Conservation (phyloP, 345 rosid genomes). For the Gynandropsis gynandra region DNA sequence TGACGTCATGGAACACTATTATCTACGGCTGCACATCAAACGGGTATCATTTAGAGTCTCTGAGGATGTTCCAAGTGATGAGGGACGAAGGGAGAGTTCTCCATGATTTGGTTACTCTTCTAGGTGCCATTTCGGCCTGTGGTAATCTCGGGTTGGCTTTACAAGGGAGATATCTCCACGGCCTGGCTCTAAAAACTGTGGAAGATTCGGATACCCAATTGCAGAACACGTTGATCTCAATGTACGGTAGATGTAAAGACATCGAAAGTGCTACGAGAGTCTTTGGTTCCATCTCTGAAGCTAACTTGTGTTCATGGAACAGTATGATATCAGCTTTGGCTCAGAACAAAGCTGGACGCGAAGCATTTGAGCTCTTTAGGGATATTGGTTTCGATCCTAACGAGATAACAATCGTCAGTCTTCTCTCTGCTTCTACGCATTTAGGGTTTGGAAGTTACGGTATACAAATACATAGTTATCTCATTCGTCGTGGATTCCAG, state of each 20-base stretch:
- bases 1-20: conserved; percentile 44
- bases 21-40: conserved; percentile 35
- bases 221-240: conserved; percentile 49
- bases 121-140: conserved; percentile 36
- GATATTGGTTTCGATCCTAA: conserved; percentile 36
- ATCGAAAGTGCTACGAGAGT: conserved; percentile 37
- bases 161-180: conserved; percentile 44
- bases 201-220: conserved; percentile 35
- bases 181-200: conserved; percentile 37
- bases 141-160: conserved; percentile 39
- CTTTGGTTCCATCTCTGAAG: conserved; percentile 29
- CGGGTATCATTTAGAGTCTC: conserved; percentile 32
- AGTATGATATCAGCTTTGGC: conserved; percentile 56
- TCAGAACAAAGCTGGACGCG: conserved; percentile 47
- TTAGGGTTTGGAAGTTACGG: conserved; percentile 43
- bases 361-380: conserved; percentile 43
- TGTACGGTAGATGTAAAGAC: conserved; percentile 57
- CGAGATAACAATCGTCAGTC: conserved; percentile 49
- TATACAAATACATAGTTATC: conserved; percentile 41
- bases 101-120: conserved; percentile 40
- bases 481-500: conserved; percentile 33
- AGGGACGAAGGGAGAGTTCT: conserved; percentile 21
- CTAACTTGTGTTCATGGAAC: conserved; percentile 65
- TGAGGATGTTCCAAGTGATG: conserved; percentile 41
- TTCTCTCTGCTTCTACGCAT: conserved; percentile 51